Evolutionary conservation across 2,329 filamentous ascomycete genomes (phyloP), one percentile per base, ranked within the genome.

Genomic region (Nannizziopsis barbatae): DNA sequence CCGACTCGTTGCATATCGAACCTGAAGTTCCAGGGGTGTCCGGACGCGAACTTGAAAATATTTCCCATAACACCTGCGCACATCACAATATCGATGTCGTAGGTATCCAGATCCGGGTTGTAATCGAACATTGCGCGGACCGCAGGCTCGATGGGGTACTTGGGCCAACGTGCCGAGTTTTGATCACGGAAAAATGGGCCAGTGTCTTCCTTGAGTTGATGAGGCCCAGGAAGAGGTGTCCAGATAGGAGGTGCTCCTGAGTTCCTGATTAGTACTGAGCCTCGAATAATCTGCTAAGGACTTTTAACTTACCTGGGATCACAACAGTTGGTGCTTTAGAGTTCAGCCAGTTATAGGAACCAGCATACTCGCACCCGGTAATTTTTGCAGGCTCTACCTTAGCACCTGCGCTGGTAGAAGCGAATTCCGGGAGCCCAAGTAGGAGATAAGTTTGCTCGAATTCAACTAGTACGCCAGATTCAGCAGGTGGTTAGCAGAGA

Each of bases 11-110:
- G 74, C 3, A 81, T 70, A 1, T 51, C 49, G 10, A 52, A 50
- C 4, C 32, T 39, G 17, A 53, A 51, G 5, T 42, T 14, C 30
- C 46, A 38, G 10, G 41, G 2, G n/a, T 27, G 8, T 17, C 39
- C 41, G 12, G 46, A 33, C 6, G 47, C 50, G 14, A 56, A 57
- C 31, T 49, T 48, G 12, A 83, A 63, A 0, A 85, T 70, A 56
- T 76, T 81, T 0, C 78, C 75, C 0, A 84, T 51, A 0, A 78
- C 82, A 54, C 73, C 82, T 0, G 71, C 71, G 50, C 81, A 85
- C 0, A 69, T 76, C 30, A 80, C 69, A 1, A 86, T 55, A 55
- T 84, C 75, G 31, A 81, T 54, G 0, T 56, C 51, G 0, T 54
- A 46, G 2, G 63, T 54, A 1, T 58, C 33, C 43, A 71, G 67